A percentile compares a stretch with the other conserved stretches of the same genome.
These are phyloP conservation scores for Plectosphaerella plurivora DNA, from an alignment of 2,329 filamentous ascomycete species.

Conservation along the genomic window DNA sequence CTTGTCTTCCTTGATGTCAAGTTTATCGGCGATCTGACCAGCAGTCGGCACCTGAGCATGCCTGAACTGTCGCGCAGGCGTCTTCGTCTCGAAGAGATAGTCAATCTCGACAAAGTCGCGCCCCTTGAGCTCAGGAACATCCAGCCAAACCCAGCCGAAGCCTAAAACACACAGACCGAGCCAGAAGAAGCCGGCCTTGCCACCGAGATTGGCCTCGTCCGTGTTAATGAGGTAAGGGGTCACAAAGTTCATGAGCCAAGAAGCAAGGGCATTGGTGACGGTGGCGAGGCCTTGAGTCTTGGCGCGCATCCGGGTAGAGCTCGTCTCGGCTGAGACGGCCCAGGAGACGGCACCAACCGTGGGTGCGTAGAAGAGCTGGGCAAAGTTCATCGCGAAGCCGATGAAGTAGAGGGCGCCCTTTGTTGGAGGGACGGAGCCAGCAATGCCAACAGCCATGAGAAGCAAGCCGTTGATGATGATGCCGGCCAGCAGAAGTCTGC, in stretches of 20 bases:
- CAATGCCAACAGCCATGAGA: conserved; percentile 18
- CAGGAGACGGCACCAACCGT: conserved; percentile 30
- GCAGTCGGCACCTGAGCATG: no score
- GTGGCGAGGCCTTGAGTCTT: conserved; percentile 10
- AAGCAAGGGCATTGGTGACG: conserved; percentile 9
- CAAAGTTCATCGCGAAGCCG: background rate
- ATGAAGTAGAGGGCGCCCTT: conserved; percentile 2
- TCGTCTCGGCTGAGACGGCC: conserved; percentile 11
- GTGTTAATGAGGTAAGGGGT: conserved; percentile 13
- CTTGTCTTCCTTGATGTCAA: no score
- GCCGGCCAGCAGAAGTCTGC: conserved; percentile 16
- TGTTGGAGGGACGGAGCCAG: conserved; percentile 13
- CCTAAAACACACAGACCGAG: no score
- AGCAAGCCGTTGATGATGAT: conserved; percentile 20
- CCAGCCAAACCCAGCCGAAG: no score
- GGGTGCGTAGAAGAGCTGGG: conserved; percentile 18
- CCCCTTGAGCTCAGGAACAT: no score
- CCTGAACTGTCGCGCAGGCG: no score
- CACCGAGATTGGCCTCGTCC: conserved; percentile 21
- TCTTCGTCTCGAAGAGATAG: no score
- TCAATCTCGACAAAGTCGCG: no score
- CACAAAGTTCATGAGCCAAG: conserved; percentile 11
- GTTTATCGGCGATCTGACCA: no score
- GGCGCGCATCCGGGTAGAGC: conserved; percentile 9
- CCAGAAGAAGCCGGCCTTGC: conserved; percentile 27